A percentile compares a stretch with the other conserved stretches of the same genome.
Evolutionary conservation across 2,329 filamentous ascomycete genomes (phyloP).

Genomic region (Ramichloridium luteum): DNA sequence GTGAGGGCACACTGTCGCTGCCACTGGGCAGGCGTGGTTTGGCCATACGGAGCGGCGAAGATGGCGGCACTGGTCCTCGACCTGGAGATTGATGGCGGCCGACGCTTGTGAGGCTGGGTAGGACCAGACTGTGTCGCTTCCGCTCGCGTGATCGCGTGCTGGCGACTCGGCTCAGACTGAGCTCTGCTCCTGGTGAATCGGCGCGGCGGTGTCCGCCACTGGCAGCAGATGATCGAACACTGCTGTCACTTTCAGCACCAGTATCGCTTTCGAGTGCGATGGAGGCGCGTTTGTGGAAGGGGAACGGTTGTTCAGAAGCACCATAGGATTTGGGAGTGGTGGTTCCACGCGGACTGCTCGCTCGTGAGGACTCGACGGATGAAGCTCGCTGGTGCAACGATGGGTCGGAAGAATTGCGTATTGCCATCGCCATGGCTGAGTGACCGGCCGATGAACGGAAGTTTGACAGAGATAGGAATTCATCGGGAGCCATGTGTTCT

Average conservation of each 20-base stretch:
- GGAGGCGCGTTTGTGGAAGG: conserved; percentile 60
- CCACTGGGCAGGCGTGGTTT: conserved; percentile 61
- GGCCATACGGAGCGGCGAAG: conserved; percentile 67
- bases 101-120: conserved; percentile 53
- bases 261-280: conserved; percentile 73
- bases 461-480: conserved; percentile 13
- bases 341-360: conserved; percentile 73
- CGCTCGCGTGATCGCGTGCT: conserved; percentile 58
- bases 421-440: conserved; percentile 44
- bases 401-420: conserved; percentile 43
- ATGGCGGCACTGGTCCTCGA: conserved; percentile 55
- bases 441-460: conserved; percentile 18
- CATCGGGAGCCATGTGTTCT: conserved; percentile 19
- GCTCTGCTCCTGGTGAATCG: conserved; percentile 83
- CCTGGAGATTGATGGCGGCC: conserved; percentile 87
- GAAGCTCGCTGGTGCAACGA: conserved; percentile 40
- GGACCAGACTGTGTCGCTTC: conserved; percentile 74
- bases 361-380: conserved; percentile 64
- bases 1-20: conserved; percentile 60
- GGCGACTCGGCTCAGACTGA: conserved; percentile 60
- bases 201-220: conserved; percentile 48
- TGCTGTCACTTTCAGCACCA: conserved; percentile 76
- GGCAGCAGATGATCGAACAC: conserved; percentile 66
- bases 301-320: conserved; percentile 39
- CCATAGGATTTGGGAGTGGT: conserved; percentile 79